Evolutionary conservation across 768 basidiomycete species (phyloP), one percentile per base, ranked within the genome.

Genomic region (Russula sp.): DNA sequence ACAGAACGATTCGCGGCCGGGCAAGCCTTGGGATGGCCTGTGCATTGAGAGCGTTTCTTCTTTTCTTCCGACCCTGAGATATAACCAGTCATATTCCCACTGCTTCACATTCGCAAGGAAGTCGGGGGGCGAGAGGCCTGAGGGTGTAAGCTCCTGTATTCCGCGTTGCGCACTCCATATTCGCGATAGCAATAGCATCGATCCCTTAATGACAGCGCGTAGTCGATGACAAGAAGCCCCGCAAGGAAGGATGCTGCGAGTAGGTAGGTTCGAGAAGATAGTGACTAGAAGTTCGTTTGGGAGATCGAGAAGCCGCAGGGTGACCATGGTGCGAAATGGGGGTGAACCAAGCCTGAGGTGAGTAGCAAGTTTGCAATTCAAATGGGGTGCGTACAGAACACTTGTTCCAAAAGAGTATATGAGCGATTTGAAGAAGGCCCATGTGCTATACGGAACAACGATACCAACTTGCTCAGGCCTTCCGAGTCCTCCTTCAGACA

Each of bases 51-150:
- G 28, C 24, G 22, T 14, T 2, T 18, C 48, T 14, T 22, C 48
- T 48, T 22, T 56, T 2, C 13, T 36, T n/a, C 49, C 38, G 8
- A 52, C 30, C 20, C 5, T 2, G 28, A 61, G 30, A 10, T 22
- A 22, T 18, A 61, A 26, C 64, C 64, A 65, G 40, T 55, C 59
- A 30, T 51, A 52, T 40, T 65, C 59, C 59, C 64, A 65, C 30
- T 5, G 28, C 44, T 44, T 28, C 46, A 57, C 5, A 32, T 22
- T 34, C 24, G 40, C 22, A 7, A 56, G 14, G 11, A 61, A 61
- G 9, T 51, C 64, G 4, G 49, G 16, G 6, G 44, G 61, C n/a
- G 64, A 44, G 36, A 36, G 36, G 2, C 54, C 32, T 0, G 53
- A 53, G 14, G 59, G 54, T 20, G 54, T 61, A 51, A 61, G 38